phyloP scores from a whole-genome alignment of 345 rosid species.

The Garcia nutans region DNA sequence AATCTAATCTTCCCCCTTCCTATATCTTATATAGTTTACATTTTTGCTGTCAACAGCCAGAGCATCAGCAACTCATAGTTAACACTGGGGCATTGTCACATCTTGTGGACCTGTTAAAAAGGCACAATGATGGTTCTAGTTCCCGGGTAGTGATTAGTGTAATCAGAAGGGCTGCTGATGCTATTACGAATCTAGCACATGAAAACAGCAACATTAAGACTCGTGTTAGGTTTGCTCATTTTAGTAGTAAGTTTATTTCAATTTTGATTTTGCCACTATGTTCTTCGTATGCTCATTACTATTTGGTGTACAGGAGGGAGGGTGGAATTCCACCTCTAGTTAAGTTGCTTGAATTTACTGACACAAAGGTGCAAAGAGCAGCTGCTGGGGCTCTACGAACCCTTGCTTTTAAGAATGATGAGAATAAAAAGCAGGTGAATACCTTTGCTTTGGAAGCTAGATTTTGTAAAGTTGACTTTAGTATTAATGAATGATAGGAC shows the following conservation, averaged over 20 bases:
- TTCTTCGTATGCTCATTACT: constrained; percentile 22
- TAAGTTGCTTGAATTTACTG: constrained; percentile 84
- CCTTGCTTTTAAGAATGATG: constrained; percentile 93
- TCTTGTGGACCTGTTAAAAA: constrained; percentile 79
- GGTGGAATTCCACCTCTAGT: constrained; percentile 98
- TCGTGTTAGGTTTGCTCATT: constrained; percentile 80
- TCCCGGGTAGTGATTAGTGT: constrained; percentile 84
- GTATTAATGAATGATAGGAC: constrained; percentile 14
- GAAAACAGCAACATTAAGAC: constrained; percentile 95
- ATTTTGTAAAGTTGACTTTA: constrained; percentile 13
- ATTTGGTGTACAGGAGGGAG: constrained; percentile 60
- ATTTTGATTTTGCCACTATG: constrained; percentile 14
- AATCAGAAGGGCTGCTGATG: constrained; percentile 96
- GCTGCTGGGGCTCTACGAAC: constrained; percentile 98
- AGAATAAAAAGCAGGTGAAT: constrained; percentile 82
- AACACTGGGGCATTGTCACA: constrained; percentile 82
- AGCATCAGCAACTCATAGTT: constrained; percentile 93
- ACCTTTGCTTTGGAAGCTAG: constrained; percentile 14
- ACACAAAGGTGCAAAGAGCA: constrained; percentile 95
- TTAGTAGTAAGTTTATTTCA: constrained; percentile 8
- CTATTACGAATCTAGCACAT: constrained; percentile 96
- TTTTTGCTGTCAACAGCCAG: constrained; percentile 62
- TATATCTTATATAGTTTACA: not conserved
- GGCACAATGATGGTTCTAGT: constrained; percentile 56
- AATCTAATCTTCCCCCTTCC: not conserved